Conservation (phyloP, 1,284 basidiomycete species). For the Cerrena zonata region DNA sequence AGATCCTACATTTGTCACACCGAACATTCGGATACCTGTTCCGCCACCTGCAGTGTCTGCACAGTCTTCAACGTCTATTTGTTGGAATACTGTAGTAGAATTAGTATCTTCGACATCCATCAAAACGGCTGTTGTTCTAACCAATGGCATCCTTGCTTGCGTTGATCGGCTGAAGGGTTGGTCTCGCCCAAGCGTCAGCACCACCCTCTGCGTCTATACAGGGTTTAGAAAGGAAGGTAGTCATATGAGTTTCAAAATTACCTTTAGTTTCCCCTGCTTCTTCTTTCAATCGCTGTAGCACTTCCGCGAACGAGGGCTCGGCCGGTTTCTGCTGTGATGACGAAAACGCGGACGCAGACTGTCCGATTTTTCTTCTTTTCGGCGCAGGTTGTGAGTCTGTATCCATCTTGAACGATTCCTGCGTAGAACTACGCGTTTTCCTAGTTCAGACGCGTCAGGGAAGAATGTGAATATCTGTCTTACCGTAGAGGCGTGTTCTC, state of each 20-base stretch:
- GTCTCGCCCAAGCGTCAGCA: constrained; percentile 74
- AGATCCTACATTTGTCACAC: constrained; percentile 77
- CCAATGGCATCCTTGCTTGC: constrained; percentile 59
- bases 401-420: constrained; percentile 20
- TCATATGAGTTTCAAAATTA: constrained; percentile 18
- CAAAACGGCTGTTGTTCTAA: constrained; percentile 21
- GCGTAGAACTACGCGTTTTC: constrained; percentile 9
- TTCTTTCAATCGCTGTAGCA: constrained; percentile 70
- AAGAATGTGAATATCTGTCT: constrained; percentile 11
- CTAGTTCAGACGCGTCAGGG: constrained; percentile 3
- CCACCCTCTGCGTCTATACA: constrained; percentile 65
- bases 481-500: constrained; percentile 27
- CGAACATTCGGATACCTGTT: constrained; percentile 72
- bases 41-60: constrained; percentile 42
- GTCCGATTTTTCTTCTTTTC: constrained; percentile 57
- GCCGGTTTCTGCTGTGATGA: constrained; percentile 28
- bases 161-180: constrained; percentile 52
- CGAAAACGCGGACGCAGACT: constrained; percentile 28
- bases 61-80: constrained; percentile 84
- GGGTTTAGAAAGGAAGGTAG: too few relatives aligned
- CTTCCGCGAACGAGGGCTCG: constrained; percentile 65
- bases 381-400: constrained; percentile 36
- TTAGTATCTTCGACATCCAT: neutral
- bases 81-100: constrained; percentile 72
- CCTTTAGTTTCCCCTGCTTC: constrained; percentile 48